Evolutionary conservation across 2,329 filamentous ascomycete species (phyloP).

Genomic region (Penicillium sp.): DNA sequence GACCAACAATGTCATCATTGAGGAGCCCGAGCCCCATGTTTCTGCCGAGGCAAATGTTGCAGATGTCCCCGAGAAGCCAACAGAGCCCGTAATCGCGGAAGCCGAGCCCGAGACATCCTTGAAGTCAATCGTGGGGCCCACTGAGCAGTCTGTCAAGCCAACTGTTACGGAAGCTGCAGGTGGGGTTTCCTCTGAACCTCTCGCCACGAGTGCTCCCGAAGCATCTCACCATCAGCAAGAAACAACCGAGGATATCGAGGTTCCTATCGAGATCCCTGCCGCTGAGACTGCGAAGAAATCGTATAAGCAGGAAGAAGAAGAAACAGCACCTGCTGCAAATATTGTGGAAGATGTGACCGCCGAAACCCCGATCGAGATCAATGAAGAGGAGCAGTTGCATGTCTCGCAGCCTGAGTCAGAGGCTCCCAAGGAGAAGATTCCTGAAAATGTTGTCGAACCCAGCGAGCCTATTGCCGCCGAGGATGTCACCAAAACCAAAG

Average conservation of each 20-base stretch:
- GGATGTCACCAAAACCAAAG: neutral
- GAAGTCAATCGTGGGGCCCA: slow-evolving; percentile 8
- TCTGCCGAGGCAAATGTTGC: neutral
- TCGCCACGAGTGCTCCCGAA: neutral
- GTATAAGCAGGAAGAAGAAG: neutral
- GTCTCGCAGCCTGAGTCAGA: slow-evolving; percentile 15
- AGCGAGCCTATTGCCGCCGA: slow-evolving; percentile 1
- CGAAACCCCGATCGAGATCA: neutral
- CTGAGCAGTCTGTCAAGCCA: slow-evolving; percentile 18
- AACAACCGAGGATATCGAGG: neutral
- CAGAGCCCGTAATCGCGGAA: neutral
- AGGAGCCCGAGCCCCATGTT: slow-evolving; percentile 14
- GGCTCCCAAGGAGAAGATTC: slow-evolving; percentile 8
- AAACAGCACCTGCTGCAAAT: slow-evolving; percentile 5
- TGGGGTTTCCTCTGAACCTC: slow-evolving; percentile 1
- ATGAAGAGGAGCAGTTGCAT: neutral
- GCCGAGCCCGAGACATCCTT: neutral
- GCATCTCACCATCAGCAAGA: neutral
- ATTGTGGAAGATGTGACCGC: neutral
- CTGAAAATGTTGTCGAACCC: neutral
- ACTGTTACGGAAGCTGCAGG: neutral
- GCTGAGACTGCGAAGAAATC: neutral
- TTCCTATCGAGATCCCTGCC: slow-evolving; percentile 1
- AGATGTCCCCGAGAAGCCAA: neutral
- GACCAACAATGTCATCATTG: slow-evolving; percentile 7